These are phyloP conservation scores for Colletotrichum sp. DNA, from an alignment of 2,329 filamentous ascomycete species.

Conservation along the genomic window DNA sequence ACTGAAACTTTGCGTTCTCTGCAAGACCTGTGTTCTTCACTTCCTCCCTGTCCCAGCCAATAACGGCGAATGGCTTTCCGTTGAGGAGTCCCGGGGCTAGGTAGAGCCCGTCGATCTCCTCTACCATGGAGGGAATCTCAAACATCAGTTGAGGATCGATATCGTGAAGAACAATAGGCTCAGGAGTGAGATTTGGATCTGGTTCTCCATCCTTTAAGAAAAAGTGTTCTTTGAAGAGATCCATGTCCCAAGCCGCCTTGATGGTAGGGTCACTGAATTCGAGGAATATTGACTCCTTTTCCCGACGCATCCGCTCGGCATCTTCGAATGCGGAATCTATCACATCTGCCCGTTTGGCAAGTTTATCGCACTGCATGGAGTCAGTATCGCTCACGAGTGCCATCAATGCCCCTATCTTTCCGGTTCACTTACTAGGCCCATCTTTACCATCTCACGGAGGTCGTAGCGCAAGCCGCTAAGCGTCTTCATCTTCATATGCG, in stretches of 20 bases:
- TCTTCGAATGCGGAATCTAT: background rate
- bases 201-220: background rate
- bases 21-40: background rate
- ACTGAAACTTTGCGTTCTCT: background rate
- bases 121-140: background rate
- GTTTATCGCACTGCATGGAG: background rate
- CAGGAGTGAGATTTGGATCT: background rate
- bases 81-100: background rate
- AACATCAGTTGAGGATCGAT: background rate
- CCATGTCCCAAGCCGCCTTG: background rate
- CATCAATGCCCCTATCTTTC: background rate
- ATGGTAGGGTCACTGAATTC: background rate
- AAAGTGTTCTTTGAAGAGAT: background rate
- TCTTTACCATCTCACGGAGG: background rate
- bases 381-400: background rate
- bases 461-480: background rate
- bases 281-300: background rate
- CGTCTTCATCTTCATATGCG: background rate
- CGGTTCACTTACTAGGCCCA: background rate
- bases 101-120: background rate
- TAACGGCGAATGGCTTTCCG: background rate
- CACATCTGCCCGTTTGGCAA: background rate
- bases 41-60: background rate
- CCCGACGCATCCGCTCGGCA: background rate
- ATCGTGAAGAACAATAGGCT: background rate